Conservation (phyloP, 1,139 yeast species). For the Hansenula anomala region DNA sequence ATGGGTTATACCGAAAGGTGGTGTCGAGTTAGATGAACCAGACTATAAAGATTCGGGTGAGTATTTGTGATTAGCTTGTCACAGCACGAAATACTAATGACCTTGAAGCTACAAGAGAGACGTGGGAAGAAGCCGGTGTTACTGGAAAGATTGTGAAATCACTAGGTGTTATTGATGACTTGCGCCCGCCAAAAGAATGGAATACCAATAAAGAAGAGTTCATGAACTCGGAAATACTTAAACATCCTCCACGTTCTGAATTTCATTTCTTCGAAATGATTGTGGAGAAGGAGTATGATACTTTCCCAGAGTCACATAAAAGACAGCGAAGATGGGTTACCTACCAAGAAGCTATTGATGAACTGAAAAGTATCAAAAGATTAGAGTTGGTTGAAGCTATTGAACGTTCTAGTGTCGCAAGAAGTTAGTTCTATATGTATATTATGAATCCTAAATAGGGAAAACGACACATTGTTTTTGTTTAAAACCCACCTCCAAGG, state of each 20-base stretch:
- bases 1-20: slow-evolving; percentile 96
- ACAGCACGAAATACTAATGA: slow-evolving; percentile 15
- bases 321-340: slow-evolving; percentile 74
- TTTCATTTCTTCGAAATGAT: slow-evolving; percentile 81
- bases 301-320: slow-evolving; percentile 69
- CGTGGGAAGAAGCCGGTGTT: slow-evolving; percentile 98
- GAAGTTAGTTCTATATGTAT: not conserved
- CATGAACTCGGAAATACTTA: slow-evolving; percentile 20
- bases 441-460: too few species aligned
- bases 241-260: slow-evolving; percentile 59
- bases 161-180: slow-evolving; percentile 66
- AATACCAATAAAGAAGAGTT: slow-evolving; percentile 25
- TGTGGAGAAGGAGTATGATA: slow-evolving; percentile 47
- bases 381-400: slow-evolving; percentile 69
- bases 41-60: slow-evolving; percentile 26
- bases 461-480: not conserved
- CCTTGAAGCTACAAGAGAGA: slow-evolving; percentile 67
- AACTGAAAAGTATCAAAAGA: slow-evolving; percentile 53
- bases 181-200: slow-evolving; percentile 63
- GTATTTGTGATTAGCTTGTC: not conserved
- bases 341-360: slow-evolving; percentile 66
- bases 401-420: slow-evolving; percentile 29
- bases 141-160: slow-evolving; percentile 51
- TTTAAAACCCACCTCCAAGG: slow-evolving; percentile 33
- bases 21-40: slow-evolving; percentile 82